Conservation (phyloP, 257 asterid species). For the Fraxinus pennsylvanica region DNA sequence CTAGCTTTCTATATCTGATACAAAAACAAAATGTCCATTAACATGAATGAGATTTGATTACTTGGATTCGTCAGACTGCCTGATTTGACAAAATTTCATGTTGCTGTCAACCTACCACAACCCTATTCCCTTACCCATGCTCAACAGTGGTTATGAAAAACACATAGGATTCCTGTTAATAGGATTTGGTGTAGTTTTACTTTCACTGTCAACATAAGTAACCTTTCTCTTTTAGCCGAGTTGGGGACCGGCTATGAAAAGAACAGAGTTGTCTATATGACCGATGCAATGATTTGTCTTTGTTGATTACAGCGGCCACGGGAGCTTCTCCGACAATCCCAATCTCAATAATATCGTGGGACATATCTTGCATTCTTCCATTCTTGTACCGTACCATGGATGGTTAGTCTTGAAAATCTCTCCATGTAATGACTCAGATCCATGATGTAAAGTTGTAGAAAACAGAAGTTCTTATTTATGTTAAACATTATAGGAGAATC, state of each 20-base stretch:
- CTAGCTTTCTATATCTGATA: neutral
- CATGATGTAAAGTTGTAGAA: neutral
- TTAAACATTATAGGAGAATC: conserved; percentile 46
- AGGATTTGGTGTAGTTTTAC: neutral
- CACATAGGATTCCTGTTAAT: neutral
- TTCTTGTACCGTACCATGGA: conserved; percentile 67
- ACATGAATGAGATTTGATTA: neutral
- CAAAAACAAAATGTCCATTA: neutral
- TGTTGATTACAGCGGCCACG: conserved; percentile 59
- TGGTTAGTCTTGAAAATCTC: conserved; percentile 41
- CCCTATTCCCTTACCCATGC: too few relatives aligned
- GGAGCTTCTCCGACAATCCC: conserved; percentile 57
- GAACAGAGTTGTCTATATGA: neutral
- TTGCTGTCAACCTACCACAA: neutral
- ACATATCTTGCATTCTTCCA: conserved; percentile 66
- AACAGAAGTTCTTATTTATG: neutral
- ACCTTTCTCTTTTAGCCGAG: neutral
- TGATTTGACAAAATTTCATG: too few relatives aligned
- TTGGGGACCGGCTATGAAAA: neutral
- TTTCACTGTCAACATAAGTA: neutral
- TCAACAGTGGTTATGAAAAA: too few relatives aligned
- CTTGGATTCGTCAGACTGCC: too few relatives aligned
- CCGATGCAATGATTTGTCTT: neutral
- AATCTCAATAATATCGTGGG: conserved; percentile 58
- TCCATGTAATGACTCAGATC: neutral